Evolutionary conservation across 129 eudicot species (phyloP), one percentile per base, ranked within the genome.

Genomic region (Centrapalus pauciflorus): DNA sequence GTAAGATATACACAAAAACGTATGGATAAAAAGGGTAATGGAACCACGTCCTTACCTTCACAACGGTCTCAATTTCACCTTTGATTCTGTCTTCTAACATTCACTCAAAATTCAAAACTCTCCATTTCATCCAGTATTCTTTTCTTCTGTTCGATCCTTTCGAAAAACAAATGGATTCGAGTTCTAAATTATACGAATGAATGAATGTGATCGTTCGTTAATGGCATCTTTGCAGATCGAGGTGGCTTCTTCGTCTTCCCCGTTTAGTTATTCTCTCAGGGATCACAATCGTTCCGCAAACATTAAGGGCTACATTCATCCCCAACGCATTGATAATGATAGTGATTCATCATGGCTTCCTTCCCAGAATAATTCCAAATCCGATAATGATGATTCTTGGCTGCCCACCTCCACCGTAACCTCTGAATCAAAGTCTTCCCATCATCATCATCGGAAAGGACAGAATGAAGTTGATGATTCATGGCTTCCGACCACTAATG

Each of bases 171-270:
- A 54, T 34, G 27, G 12, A 49, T 63, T 13, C 24, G 55, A 0
- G 20, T 60, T 34, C n/a, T n/a, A n/a, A n/a, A n/a, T n/a, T n/a
- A n/a, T 33, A 50, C 37, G 52, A n/a, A 34, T 54, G 27, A 28
- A 27, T 27, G 11, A 57, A 38, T 17, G 10, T 32, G 21, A 38
- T 2, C 29, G 66, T 2, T 37, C 28, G 46, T 62, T 43, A 30
- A 74, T 74, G 79, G 79, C 67, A 10, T 74, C 79, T 30, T 40
- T 74, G 72, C 58, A 56, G 73, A 24, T 74, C 24, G 73, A 65
- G 32, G 51, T 66, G 11, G 67, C 65, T 74, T 55, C 67, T 38
- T 74, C 79, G 43, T 74, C 79, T 74, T 65, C 73, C 0, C 79
- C 73, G 11, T 74, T 74, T 32, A 3, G 43, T 32, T 65, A 65